phyloP scores from a whole-genome alignment of 2,329 filamentous ascomycete genomes.

The Neopestalotiopsis clavispora region DNA sequence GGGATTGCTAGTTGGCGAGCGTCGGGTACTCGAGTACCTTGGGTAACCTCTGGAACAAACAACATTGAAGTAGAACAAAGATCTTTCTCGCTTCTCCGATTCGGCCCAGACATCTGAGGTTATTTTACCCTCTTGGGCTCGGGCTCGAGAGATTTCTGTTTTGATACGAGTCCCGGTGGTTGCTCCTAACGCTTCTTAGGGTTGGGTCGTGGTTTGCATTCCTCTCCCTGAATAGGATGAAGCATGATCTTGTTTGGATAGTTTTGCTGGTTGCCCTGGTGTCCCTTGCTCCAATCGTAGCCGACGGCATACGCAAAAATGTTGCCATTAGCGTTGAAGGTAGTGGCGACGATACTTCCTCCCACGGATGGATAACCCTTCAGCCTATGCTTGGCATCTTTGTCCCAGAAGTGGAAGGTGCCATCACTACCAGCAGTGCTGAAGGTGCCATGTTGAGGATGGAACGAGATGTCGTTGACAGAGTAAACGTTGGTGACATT shows the following conservation, averaged over 20 bases:
- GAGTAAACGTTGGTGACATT: slow-evolving; percentile 89
- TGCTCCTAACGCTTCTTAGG: slow-evolving; percentile 60
- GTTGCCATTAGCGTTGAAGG: slow-evolving; percentile 85
- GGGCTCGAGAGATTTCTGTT: background rate
- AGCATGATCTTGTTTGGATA: slow-evolving; percentile 84
- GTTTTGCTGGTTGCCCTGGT: slow-evolving; percentile 77
- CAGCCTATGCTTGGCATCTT: slow-evolving; percentile 84
- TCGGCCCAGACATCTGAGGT: too few species aligned
- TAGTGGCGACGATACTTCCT: slow-evolving; percentile 86
- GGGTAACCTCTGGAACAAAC: too few species aligned
- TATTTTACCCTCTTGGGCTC: background rate
- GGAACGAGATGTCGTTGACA: slow-evolving; percentile 97
- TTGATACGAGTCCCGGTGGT: background rate
- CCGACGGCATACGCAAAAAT: slow-evolving; percentile 90
- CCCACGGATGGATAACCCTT: slow-evolving; percentile 87
- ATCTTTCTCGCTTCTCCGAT: too few species aligned
- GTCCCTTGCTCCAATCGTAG: slow-evolving; percentile 99
- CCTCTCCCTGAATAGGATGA: slow-evolving; percentile 71
- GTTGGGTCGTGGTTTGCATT: slow-evolving; percentile 66
- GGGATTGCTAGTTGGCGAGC: too few species aligned
- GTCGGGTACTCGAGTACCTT: too few species aligned
- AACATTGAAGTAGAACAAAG: too few species aligned
- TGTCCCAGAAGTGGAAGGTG: slow-evolving; percentile 97
- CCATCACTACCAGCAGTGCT: slow-evolving; percentile 94
- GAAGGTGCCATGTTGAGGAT: slow-evolving; percentile 96